phyloP scores from a whole-genome alignment of 1,284 basidiomycete genomes.

The Austroboletus niveus region DNA sequence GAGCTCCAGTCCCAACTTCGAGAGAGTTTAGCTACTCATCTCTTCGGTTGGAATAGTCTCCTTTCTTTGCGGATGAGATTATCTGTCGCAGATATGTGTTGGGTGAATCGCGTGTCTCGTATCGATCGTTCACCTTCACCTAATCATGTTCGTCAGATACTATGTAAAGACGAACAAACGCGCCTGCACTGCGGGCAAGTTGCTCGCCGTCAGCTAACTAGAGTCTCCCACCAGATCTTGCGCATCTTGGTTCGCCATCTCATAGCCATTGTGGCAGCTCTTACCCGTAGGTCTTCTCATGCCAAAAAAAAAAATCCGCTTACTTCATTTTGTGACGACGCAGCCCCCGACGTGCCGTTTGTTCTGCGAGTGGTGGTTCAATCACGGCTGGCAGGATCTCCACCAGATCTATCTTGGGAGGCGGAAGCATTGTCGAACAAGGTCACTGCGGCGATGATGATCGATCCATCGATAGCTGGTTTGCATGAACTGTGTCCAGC shows the following conservation, averaged over 20 bases:
- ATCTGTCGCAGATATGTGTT: slow-evolving; percentile 58
- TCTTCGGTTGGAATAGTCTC: slow-evolving; percentile 60
- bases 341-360: slow-evolving; percentile 59
- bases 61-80: slow-evolving; percentile 54
- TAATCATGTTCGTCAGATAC: slow-evolving; percentile 38
- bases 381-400: slow-evolving; percentile 47
- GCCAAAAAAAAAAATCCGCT: slow-evolving; percentile 7
- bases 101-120: slow-evolving; percentile 44
- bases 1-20: slow-evolving; percentile 45
- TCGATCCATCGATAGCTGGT: slow-evolving; percentile 32
- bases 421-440: slow-evolving; percentile 44
- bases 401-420: slow-evolving; percentile 49
- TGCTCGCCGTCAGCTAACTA: slow-evolving; percentile 47
- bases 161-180: slow-evolving; percentile 39
- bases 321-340: slow-evolving; percentile 10
- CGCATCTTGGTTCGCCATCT: slow-evolving; percentile 59
- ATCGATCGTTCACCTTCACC: slow-evolving; percentile 9
- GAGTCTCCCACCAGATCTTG: slow-evolving; percentile 53
- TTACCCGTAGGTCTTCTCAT: slow-evolving; percentile 44
- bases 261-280: slow-evolving; percentile 39
- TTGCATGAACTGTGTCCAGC: slow-evolving; percentile 67
- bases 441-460: slow-evolving; percentile 36
- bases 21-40: slow-evolving; percentile 48
- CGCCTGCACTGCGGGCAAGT: slow-evolving; percentile 47
- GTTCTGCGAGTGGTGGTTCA: slow-evolving; percentile 55